Evolutionary conservation across 164 flowering plant species (phyloP), one percentile per base, ranked within the genome.

Genomic region (Buxus sempervirens): DNA sequence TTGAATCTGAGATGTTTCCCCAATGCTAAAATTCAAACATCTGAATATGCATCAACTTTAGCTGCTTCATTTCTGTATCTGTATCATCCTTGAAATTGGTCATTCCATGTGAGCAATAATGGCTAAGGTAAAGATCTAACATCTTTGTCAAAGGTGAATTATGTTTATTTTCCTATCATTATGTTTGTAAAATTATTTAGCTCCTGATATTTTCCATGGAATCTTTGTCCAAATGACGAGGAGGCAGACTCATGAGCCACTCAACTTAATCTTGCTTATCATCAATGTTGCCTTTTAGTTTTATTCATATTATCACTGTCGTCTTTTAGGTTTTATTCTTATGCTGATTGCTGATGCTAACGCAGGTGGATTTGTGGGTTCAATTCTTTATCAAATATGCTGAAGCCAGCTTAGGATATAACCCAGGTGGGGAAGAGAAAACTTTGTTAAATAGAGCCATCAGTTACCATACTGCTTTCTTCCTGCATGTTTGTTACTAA

Each of bases 11-110:
- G 36, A 62, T 53, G 57, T 58, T 38, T 24, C 49, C 66, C 57
- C n/a, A 16, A 54, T 28, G 48, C 62, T 23, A 10, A 56, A 63
- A 64, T 64, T 62, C 32, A 28, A 5, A 38, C 58, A 22, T 69
- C 41, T 15, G 61, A 26, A 13, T 66, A 18, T 54, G 7, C 66
- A 60, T 20, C 54, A 56, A 48, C 65, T n/a, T 42, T 38, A 22
- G 23, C 36, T 61, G 60, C 48, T 54, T 48, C 23, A 55, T 69
- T 77, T 64, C 67, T 68, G 68, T 62, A 63, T 62, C 68, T 51
- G 65, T 65, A 24, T 51, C 48, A 20, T 73, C 65, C 62, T 25
- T 27, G 65, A 59, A 28, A 27, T 48, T 41, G 72, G 58, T 64
- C 60, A 60, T 59, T 60, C 58, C 32, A 59, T 1, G 23, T 9